Evolutionary conservation across 2,329 filamentous ascomycete species (phyloP).

Genomic region (Aspergillus quadricinctus): DNA sequence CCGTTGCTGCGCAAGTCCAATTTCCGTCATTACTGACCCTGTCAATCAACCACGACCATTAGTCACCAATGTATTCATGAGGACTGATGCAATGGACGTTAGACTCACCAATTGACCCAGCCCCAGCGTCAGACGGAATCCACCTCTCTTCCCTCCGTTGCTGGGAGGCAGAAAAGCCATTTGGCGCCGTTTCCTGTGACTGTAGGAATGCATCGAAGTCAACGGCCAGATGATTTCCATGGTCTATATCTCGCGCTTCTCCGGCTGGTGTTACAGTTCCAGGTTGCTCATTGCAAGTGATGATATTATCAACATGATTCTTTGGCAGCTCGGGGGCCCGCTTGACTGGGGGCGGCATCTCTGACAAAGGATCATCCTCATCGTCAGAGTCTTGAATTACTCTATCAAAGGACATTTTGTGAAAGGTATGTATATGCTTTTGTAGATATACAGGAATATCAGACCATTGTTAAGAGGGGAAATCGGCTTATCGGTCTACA

Average conservation of each 20-base stretch:
- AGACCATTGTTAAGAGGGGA: not conserved
- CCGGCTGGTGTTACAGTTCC: not conserved
- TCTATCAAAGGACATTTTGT: slow-evolving; percentile 32
- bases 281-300: not conserved
- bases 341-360: slow-evolving; percentile 16
- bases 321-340: slow-evolving; percentile 14
- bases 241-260: slow-evolving; percentile 3
- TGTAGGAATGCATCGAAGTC: slow-evolving; percentile 38
- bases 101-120: slow-evolving; percentile 30
- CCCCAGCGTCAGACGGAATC: slow-evolving; percentile 27
- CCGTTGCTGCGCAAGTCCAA: slow-evolving; percentile 29
- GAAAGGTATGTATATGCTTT: not conserved
- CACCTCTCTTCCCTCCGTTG: slow-evolving; percentile 32
- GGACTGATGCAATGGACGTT: not conserved
- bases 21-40: slow-evolving; percentile 34
- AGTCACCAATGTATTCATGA: not conserved
- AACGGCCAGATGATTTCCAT: slow-evolving; percentile 23
- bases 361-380: slow-evolving; percentile 35
- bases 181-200: slow-evolving; percentile 21
- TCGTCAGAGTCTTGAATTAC: slow-evolving; percentile 45
- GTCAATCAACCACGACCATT: not conserved
- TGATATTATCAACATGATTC: slow-evolving; percentile 8
- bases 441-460: not conserved
- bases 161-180: slow-evolving; percentile 26
- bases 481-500: not conserved